Conservation (phyloP, 2,329 filamentous ascomycete species). For the Aspergillus pseudonomiae region DNA sequence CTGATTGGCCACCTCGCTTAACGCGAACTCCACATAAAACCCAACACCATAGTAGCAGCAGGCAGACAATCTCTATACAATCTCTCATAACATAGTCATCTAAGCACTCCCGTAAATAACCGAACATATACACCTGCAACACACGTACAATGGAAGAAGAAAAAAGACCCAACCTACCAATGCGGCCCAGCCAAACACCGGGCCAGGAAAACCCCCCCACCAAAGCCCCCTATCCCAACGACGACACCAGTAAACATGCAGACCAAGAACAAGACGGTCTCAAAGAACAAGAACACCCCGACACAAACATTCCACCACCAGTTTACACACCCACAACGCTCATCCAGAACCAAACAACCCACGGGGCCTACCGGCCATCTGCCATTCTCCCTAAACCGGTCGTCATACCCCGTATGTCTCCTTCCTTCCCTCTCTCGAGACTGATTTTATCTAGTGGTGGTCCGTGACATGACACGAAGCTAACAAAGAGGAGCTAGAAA, state of each 20-base stretch:
- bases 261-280: neutral
- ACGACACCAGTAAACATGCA: neutral
- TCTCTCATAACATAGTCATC: neutral
- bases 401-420: conserved; percentile 17
- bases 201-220: neutral
- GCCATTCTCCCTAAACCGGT: conserved; percentile 12
- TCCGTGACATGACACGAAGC: neutral
- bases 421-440: neutral
- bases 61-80: too few relatives aligned
- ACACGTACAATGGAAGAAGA: neutral
- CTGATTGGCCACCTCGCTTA: neutral
- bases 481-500: conserved; percentile 9
- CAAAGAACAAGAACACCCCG: neutral
- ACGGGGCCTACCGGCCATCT: conserved; percentile 3
- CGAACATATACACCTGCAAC: neutral
- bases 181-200: neutral
- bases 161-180: neutral
- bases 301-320: neutral
- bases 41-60: neutral
- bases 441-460: neutral
- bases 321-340: conserved; percentile 1
- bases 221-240: neutral
- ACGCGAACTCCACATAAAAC: neutral
- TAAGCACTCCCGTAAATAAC: neutral
- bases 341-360: conserved; percentile 11